phyloP scores from a whole-genome alignment of 441 rosid genomes.

The Euphorbia schlechtendalii region DNA sequence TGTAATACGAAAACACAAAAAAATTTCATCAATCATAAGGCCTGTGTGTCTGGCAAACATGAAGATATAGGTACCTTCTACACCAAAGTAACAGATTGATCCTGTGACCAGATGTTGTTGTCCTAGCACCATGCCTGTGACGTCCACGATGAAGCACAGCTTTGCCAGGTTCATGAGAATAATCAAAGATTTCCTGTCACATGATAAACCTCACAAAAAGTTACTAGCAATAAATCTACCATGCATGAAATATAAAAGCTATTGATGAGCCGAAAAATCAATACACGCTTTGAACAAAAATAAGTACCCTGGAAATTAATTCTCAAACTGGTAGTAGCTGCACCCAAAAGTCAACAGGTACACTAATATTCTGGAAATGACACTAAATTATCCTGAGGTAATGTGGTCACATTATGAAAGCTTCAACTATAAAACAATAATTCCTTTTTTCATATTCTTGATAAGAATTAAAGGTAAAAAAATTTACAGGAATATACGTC shows the following conservation, averaged over 20 bases:
- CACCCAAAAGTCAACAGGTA: neutral
- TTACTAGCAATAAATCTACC: neutral
- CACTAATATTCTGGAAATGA: neutral
- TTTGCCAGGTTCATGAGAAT: constrained; percentile 52
- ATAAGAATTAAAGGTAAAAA: neutral
- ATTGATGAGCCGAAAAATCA: neutral
- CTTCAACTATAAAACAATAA: neutral
- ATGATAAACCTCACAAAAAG: constrained; percentile 13
- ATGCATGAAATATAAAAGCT: neutral
- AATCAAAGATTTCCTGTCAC: constrained; percentile 60
- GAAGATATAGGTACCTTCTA: constrained; percentile 44
- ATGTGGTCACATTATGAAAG: neutral
- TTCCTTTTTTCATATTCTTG: neutral
- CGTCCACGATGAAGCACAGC: constrained; percentile 92
- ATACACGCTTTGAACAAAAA: neutral
- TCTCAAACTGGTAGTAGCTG: neutral
- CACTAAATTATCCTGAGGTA: neutral
- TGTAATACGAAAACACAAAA: neutral
- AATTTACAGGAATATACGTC: neutral
- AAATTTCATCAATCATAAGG: neutral
- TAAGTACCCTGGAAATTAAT: neutral
- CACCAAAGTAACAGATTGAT: constrained; percentile 81
- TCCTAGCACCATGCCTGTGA: constrained; percentile 87
- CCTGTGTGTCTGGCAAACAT: too few relatives aligned
- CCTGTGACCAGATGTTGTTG: constrained; percentile 74